These are phyloP conservation scores for Penicillium ochrochloron DNA, from an alignment of 495 filamentous ascomycete genomes.

Conservation along the genomic window DNA sequence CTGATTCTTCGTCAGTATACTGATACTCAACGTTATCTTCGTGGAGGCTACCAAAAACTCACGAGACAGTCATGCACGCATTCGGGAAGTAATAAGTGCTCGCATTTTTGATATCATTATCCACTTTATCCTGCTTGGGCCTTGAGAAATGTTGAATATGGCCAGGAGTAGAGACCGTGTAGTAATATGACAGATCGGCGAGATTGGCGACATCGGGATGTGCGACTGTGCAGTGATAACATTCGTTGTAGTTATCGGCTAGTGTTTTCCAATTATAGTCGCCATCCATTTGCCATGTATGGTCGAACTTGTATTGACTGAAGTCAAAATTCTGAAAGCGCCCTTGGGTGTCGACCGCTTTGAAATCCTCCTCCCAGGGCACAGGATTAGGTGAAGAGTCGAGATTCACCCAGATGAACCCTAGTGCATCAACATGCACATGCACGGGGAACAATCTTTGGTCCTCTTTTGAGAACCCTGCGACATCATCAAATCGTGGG, in stretches of 20 bases:
- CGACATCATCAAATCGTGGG: slow-evolving; percentile 56
- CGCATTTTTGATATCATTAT: slow-evolving; percentile 41
- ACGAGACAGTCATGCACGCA: slow-evolving; percentile 54
- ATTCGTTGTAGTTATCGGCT: slow-evolving; percentile 60
- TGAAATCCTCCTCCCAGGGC: slow-evolving; percentile 53
- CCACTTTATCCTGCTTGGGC: slow-evolving; percentile 43
- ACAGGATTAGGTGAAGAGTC: slow-evolving; percentile 46
- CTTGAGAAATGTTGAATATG: slow-evolving; percentile 50
- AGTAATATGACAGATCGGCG: slow-evolving; percentile 48
- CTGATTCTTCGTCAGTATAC: slow-evolving; percentile 20
- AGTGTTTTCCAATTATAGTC: slow-evolving; percentile 60
- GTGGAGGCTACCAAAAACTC: slow-evolving; percentile 27
- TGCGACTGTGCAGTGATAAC: slow-evolving; percentile 56
- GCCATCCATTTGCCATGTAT: slow-evolving; percentile 55
- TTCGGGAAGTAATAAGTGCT: slow-evolving; percentile 56
- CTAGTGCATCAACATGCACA: slow-evolving; percentile 50
- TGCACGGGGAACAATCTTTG: slow-evolving; percentile 52
- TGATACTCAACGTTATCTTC: not conserved
- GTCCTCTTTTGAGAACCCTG: slow-evolving; percentile 56
- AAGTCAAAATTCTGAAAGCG: slow-evolving; percentile 50
- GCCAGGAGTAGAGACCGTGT: slow-evolving; percentile 43
- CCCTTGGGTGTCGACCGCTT: slow-evolving; percentile 46
- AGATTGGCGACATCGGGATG: slow-evolving; percentile 52
- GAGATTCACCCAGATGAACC: slow-evolving; percentile 58
- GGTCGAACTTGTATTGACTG: slow-evolving; percentile 54